Evolutionary conservation across 352 stramenopile genomes (phyloP).

Genomic region (Peronosclerospora sorghi): DNA sequence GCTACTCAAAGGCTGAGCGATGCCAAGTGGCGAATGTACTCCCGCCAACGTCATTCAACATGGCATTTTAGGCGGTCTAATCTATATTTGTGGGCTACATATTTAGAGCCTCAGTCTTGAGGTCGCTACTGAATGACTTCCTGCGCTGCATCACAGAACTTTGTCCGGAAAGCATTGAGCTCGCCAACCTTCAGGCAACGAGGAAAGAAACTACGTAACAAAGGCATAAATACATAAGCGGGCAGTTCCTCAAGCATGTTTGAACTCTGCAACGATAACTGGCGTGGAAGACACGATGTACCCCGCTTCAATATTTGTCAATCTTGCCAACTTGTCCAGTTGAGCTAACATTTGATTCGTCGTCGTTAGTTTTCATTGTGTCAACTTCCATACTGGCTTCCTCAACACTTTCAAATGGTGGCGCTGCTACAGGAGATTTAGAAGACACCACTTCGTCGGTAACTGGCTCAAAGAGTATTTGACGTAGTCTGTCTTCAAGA

Average conservation of each 20-base stretch:
- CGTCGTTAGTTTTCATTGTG: constrained; percentile 2
- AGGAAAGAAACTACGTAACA: constrained; percentile 23
- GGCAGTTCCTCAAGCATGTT: constrained; percentile 10
- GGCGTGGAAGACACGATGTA: not conserved
- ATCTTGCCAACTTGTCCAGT: not conserved
- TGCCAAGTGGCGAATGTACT: constrained; percentile 68
- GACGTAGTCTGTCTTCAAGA: constrained; percentile 62
- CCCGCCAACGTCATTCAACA: constrained; percentile 65
- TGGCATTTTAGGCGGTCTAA: constrained; percentile 60
- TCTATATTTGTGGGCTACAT: constrained; percentile 34
- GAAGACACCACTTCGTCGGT: constrained; percentile 3
- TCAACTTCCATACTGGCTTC: constrained; percentile 2
- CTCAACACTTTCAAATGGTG: constrained; percentile 2
- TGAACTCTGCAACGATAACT: constrained; percentile 16
- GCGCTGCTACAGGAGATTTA: too few relatives aligned
- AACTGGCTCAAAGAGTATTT: constrained; percentile 38
- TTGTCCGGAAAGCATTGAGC: constrained; percentile 16
- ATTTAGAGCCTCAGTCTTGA: constrained; percentile 39
- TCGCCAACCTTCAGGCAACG: constrained; percentile 20
- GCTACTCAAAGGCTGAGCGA: constrained; percentile 77
- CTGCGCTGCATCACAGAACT: constrained; percentile 4
- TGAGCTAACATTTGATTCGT: not conserved
- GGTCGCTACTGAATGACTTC: constrained; percentile 15
- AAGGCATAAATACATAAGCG: constrained; percentile 21
- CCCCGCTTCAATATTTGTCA: constrained; percentile 4